These are phyloP conservation scores for Fusarium tanahbumbuense DNA, from an alignment of 2,329 filamentous ascomycete genomes.

Conservation along the genomic window DNA sequence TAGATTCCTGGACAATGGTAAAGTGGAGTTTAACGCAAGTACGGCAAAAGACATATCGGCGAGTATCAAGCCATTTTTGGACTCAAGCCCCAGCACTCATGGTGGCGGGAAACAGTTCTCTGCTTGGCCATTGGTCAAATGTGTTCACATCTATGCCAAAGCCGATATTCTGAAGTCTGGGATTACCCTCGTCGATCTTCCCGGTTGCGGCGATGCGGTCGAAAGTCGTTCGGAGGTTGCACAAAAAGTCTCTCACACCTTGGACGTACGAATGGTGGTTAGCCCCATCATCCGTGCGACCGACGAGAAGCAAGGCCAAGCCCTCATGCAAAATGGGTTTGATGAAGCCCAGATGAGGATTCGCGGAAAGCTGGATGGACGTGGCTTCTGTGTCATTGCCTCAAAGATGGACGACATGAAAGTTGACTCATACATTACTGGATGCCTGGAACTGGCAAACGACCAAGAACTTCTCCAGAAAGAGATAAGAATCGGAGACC, in stretches of 20 bases:
- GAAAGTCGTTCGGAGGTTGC: constrained; percentile 45
- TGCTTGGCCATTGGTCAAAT: constrained; percentile 53
- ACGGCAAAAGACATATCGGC: constrained; percentile 15
- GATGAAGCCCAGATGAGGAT: constrained; percentile 46
- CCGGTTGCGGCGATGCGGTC: constrained; percentile 60
- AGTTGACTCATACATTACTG: background rate
- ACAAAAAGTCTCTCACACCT: constrained; percentile 9
- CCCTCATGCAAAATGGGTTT: constrained; percentile 42
- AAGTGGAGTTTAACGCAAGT: background rate
- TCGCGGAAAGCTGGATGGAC: constrained; percentile 41
- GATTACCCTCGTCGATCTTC: constrained; percentile 64
- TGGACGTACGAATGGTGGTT: constrained; percentile 48
- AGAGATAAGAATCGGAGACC: too few relatives aligned
- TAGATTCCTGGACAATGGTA: too few relatives aligned
- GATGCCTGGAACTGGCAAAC: too few relatives aligned
- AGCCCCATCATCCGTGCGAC: constrained; percentile 42
- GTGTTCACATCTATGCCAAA: constrained; percentile 57
- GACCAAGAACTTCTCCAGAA: too few relatives aligned
- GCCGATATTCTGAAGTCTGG: constrained; percentile 60
- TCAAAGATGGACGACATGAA: constrained; percentile 49
- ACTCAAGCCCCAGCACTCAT: constrained; percentile 30
- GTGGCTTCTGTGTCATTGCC: constrained; percentile 42
- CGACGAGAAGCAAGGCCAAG: constrained; percentile 40
- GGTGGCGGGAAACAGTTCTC: constrained; percentile 29
- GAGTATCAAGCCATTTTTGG: constrained; percentile 45